Evolutionary conservation across 371 early-diverging fungal genomes (phyloP).

Genomic region (Mucor indicus): DNA sequence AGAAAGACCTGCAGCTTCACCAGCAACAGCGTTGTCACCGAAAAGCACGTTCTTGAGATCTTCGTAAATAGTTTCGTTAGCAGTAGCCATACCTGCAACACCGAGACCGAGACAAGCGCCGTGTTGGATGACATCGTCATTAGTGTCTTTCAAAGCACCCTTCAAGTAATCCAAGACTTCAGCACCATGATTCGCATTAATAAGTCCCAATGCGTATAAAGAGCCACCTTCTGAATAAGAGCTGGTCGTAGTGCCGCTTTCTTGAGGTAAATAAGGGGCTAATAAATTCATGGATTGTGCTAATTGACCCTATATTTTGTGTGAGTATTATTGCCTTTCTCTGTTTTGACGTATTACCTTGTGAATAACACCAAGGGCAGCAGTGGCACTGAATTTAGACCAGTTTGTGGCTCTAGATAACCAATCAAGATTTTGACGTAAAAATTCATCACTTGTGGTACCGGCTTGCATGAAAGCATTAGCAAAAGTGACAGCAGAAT

Average conservation of each 20-base stretch:
- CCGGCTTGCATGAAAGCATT: slow-evolving; percentile 99
- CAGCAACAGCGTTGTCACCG: slow-evolving; percentile 94
- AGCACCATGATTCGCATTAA: slow-evolving; percentile 91
- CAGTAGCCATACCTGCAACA: slow-evolving; percentile 95
- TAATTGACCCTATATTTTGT: slow-evolving; percentile 75
- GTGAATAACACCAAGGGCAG: slow-evolving; percentile 98
- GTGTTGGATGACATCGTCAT: slow-evolving; percentile 93
- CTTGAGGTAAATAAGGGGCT: slow-evolving; percentile 93
- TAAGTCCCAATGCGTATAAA: slow-evolving; percentile 96
- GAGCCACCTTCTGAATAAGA: slow-evolving; percentile 98
- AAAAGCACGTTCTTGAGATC: slow-evolving; percentile 85
- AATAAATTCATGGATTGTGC: slow-evolving; percentile 81
- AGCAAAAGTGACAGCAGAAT: slow-evolving; percentile 94
- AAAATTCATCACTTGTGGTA: slow-evolving; percentile 97
- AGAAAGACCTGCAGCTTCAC: slow-evolving; percentile 96
- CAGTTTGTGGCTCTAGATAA: slow-evolving; percentile 97
- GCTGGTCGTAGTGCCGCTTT: slow-evolving; percentile 73
- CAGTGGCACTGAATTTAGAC: slow-evolving; percentile 98
- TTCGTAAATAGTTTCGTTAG: slow-evolving; percentile 81
- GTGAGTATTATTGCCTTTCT: too few relatives aligned
- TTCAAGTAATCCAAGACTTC: slow-evolving; percentile 84
- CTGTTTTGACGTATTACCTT: too few relatives aligned
- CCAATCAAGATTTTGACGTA: slow-evolving; percentile 98
- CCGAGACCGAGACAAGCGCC: slow-evolving; percentile 98
- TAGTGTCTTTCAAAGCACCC: slow-evolving; percentile 76